A percentile compares a stretch with the other conserved stretches of the same genome.
phyloP scores from a whole-genome alignment of 1,139 yeast species.

The Candida frijolesensis region DNA sequence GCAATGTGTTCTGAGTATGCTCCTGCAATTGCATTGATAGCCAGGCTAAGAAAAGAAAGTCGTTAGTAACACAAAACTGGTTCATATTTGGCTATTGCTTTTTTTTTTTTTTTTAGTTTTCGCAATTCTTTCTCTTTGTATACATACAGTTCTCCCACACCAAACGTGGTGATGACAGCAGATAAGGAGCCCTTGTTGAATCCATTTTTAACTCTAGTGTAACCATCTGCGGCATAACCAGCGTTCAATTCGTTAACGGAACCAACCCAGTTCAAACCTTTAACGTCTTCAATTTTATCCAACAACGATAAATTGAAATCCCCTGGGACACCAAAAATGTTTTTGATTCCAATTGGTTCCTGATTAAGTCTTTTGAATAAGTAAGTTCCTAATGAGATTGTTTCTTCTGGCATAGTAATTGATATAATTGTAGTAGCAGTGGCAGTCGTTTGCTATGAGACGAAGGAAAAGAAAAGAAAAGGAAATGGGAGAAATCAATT shows the following conservation, averaged over 20 bases:
- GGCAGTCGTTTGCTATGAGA: background rate
- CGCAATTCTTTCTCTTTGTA: background rate
- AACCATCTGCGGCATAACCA: conserved; percentile 48
- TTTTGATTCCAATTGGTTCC: conserved; percentile 40
- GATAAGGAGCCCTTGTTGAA: conserved; percentile 31
- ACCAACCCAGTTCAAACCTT: conserved; percentile 43
- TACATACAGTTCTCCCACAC: conserved; percentile 28
- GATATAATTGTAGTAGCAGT: background rate
- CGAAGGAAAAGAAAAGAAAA: background rate
- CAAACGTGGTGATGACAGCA: conserved; percentile 43
- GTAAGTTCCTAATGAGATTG: conserved; percentile 44
- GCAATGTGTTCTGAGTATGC: conserved; percentile 47
- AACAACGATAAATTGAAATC: conserved; percentile 41
- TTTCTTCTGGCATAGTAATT: conserved; percentile 28
- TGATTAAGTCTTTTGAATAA: conserved; percentile 40
- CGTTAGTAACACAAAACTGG: background rate
- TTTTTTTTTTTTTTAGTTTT: background rate
- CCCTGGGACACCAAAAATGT: conserved; percentile 47
- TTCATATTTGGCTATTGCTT: background rate
- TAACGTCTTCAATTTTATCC: conserved; percentile 42
- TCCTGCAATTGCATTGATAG: conserved; percentile 45
- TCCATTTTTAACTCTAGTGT: conserved; percentile 26
- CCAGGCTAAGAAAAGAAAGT: conserved; percentile 20
- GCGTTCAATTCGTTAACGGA: conserved; percentile 47
- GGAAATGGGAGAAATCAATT: background rate